These are phyloP conservation scores for Fusarium metavorans DNA, from an alignment of 2,329 filamentous ascomycete species.

Conservation along the genomic window DNA sequence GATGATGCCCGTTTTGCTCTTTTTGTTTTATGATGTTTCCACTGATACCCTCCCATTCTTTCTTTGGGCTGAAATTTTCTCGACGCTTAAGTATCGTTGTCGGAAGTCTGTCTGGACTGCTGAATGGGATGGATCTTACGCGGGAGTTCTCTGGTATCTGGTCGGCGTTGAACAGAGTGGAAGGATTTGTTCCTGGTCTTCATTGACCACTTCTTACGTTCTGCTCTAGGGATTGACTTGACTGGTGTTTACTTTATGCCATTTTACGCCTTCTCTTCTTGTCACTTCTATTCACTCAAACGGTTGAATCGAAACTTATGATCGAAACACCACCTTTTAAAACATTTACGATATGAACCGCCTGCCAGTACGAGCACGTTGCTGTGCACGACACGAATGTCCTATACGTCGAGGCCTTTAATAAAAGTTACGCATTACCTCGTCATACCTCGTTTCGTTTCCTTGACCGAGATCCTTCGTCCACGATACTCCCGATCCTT, in stretches of 20 bases:
- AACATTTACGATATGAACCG: neutral
- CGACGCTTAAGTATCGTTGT: slow-evolving; percentile 12
- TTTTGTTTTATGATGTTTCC: slow-evolving; percentile 13
- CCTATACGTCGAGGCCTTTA: neutral
- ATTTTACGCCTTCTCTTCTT: slow-evolving; percentile 22
- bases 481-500: neutral
- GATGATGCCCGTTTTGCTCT: slow-evolving; percentile 4
- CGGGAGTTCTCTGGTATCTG: slow-evolving; percentile 22
- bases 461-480: neutral
- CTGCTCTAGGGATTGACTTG: slow-evolving; percentile 5
- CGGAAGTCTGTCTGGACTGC: neutral
- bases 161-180: slow-evolving; percentile 24
- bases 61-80: slow-evolving; percentile 7
- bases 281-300: neutral
- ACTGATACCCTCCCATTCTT: slow-evolving; percentile 36
- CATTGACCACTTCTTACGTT: slow-evolving; percentile 19
- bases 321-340: neutral
- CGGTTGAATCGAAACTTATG: neutral
- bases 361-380: neutral
- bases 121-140: slow-evolving; percentile 19
- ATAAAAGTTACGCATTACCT: neutral
- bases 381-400: neutral
- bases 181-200: slow-evolving; percentile 7
- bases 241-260: slow-evolving; percentile 15
- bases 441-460: neutral